Percentiles rank a stretch among this genome's conserved stretches.
phyloP scores from a whole-genome alignment of 176 grass and related monocot genomes.

The Oropetium thomaeum region DNA sequence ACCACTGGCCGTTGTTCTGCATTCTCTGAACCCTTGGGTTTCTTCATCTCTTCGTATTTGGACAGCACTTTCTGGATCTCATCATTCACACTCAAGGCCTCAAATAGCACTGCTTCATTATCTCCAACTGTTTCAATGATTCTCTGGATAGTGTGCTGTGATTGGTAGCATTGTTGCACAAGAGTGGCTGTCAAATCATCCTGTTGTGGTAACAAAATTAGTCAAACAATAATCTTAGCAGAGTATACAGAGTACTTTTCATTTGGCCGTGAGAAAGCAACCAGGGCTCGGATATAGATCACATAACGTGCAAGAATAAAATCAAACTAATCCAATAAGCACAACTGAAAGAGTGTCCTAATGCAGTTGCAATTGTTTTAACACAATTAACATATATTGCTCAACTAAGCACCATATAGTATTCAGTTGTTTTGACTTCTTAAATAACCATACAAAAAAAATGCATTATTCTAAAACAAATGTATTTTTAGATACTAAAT shows the following conservation, averaged over 20 bases:
- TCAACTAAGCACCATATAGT: conserved; percentile 14
- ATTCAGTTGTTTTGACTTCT: neutral
- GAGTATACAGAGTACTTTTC: neutral
- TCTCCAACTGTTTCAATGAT: conserved; percentile 79
- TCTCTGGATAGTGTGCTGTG: conserved; percentile 83
- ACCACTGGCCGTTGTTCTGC: conserved; percentile 63
- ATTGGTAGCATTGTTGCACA: conserved; percentile 84
- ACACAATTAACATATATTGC: neutral
- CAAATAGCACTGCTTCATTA: conserved; percentile 83
- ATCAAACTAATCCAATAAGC: neutral
- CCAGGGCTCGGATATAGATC: neutral
- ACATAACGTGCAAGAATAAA: neutral
- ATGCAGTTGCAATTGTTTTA: neutral
- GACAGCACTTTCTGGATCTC: conserved; percentile 82
- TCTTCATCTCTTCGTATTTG: conserved; percentile 79
- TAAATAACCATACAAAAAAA: neutral
- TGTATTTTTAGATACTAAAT: neutral
- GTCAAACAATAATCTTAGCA: conserved; percentile 20
- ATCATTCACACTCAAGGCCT: conserved; percentile 94
- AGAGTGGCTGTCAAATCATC: conserved; percentile 89
- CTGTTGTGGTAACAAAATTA: conserved; percentile 38
- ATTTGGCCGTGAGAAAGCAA: conserved; percentile 2
- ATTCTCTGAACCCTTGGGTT: conserved; percentile 35
- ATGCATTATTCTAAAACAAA: neutral
- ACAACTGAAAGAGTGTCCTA: neutral